A percentile compares a stretch with the other conserved stretches of the same genome.
Conservation (phyloP, 2,329 filamentous ascomycete species). For the Scolecobasidium constrictum region DNA sequence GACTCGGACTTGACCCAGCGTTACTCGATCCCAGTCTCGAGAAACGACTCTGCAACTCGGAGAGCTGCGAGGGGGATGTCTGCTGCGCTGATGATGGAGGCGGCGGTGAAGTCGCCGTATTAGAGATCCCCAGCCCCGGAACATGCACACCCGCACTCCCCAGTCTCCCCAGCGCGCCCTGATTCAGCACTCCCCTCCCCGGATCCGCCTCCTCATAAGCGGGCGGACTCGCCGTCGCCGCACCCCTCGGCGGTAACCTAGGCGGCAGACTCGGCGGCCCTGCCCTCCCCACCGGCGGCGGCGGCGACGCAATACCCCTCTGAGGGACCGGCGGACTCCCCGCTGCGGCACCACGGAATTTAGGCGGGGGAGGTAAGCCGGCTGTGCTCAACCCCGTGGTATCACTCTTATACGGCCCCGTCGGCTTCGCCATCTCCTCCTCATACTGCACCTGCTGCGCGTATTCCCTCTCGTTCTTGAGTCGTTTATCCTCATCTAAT, state of each 20-base stretch:
- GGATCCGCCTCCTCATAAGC: conserved; percentile 32
- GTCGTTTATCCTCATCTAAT: background rate
- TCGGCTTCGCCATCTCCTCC: conserved; percentile 2
- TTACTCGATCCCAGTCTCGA: conserved; percentile 1
- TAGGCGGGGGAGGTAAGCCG: conserved; percentile 1
- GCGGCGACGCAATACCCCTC: conserved; percentile 20
- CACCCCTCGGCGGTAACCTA: conserved; percentile 58
- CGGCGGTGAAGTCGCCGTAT: conserved; percentile 20
- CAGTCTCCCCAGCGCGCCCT: conserved; percentile 54
- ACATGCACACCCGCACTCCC: conserved; percentile 68
- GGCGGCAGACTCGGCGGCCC: conserved; percentile 54
- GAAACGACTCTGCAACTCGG: conserved; percentile 59
- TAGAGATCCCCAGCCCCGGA: conserved; percentile 59
- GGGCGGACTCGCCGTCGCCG: conserved; percentile 39
- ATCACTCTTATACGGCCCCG: conserved; percentile 5
- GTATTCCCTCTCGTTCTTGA: background rate
- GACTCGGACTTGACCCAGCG: conserved; percentile 1
- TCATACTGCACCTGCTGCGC: background rate
- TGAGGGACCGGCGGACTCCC: conserved; percentile 54
- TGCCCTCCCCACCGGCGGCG: conserved; percentile 19
- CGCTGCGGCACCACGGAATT: conserved; percentile 15
- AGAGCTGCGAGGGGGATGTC: conserved; percentile 37
- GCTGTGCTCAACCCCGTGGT: conserved; percentile 8
- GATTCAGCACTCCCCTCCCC: conserved; percentile 36
- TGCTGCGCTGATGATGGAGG: conserved; percentile 3